Percentiles rank a stretch among this genome's conserved stretches.
These are phyloP conservation scores for Strigomonas culicis DNA, from an alignment of 208 protist species.

Conservation along the genomic window DNA sequence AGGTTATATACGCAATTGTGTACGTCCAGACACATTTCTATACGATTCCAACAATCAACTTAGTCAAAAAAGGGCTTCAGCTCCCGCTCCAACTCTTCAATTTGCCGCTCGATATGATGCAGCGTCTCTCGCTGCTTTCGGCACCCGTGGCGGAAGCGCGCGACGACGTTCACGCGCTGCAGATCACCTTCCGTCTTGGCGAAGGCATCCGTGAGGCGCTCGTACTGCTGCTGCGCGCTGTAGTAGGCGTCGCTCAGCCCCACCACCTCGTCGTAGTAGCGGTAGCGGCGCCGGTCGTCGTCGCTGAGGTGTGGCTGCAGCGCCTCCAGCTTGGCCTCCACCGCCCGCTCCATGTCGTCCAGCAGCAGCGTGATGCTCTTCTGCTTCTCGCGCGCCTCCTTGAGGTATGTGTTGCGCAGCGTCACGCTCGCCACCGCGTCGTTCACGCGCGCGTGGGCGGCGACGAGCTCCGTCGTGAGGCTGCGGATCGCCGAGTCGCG, in stretches of 20 bases:
- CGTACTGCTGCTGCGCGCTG: background rate
- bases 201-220: background rate
- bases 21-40: too few species aligned
- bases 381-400: background rate
- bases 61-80: background rate
- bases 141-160: background rate
- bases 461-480: too few species aligned
- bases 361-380: background rate
- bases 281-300: background rate
- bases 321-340: background rate
- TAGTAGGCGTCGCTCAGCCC: background rate
- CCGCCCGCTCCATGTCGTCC: background rate
- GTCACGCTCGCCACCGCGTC: too few species aligned
- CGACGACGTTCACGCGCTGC: background rate
- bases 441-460: too few species aligned
- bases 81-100: background rate
- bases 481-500: too few species aligned
- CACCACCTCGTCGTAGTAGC: background rate
- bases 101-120: background rate
- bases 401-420: too few species aligned
- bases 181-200: background rate
- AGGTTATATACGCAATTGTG: too few species aligned
- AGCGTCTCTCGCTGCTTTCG: background rate
- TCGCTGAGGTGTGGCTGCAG: background rate
- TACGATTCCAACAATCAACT: too few species aligned